These are phyloP conservation scores for Vigna angularis DNA, from an alignment of 306 rosid genomes.

Conservation along the genomic window DNA sequence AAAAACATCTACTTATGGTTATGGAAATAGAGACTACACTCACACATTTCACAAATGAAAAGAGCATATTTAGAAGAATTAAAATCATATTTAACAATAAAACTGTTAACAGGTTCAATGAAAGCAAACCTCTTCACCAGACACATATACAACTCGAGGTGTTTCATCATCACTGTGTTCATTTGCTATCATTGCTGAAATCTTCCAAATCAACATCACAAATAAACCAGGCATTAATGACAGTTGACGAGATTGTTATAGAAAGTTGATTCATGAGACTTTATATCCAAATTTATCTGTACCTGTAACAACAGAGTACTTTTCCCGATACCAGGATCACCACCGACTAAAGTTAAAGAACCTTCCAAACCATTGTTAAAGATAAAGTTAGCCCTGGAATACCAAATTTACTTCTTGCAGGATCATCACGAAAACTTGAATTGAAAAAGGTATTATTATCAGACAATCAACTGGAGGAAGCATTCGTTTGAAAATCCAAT, in stretches of 20 bases:
- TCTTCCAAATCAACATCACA: conserved; percentile 54
- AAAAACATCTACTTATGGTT: not conserved
- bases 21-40: not conserved
- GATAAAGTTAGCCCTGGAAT: conserved; percentile 35
- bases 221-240: conserved; percentile 34
- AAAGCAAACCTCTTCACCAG: conserved; percentile 94
- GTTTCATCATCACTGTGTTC: conserved; percentile 50
- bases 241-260: not conserved
- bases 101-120: conserved; percentile 29
- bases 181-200: conserved; percentile 78
- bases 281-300: conserved; percentile 34
- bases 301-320: conserved; percentile 97
- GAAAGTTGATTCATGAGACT: conserved; percentile 20
- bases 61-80: not conserved
- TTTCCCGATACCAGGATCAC: conserved; percentile 99
- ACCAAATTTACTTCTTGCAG: conserved; percentile 7
- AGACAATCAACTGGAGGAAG: conserved; percentile 22
- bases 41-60: not conserved
- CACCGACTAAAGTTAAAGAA: conserved; percentile 84
- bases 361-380: conserved; percentile 64
- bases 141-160: conserved; percentile 76
- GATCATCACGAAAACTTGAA: conserved; percentile 35
- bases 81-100: not conserved
- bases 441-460: not conserved
- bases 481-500: conserved; percentile 27